phyloP scores from a whole-genome alignment of 139 green algal species.

The Chlorella sp. region DNA sequence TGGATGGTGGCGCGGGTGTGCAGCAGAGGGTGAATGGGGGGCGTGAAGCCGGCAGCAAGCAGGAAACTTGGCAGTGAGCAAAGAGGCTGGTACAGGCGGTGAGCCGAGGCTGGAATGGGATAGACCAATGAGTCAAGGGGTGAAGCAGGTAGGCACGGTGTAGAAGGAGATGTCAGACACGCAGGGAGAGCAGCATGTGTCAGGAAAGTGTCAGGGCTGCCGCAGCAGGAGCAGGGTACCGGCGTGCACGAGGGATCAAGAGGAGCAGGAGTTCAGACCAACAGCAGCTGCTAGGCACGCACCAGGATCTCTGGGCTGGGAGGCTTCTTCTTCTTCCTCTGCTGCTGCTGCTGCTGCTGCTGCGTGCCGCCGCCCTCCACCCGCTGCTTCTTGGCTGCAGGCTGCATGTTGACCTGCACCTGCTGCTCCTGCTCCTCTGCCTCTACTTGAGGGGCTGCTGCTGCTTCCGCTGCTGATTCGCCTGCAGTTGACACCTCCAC shows the following conservation, averaged over 20 bases:
- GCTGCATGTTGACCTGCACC: slow-evolving; percentile 2
- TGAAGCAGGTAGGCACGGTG: too few relatives aligned
- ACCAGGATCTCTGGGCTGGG: slow-evolving; percentile 10
- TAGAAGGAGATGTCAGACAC: background rate
- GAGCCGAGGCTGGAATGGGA: too few relatives aligned
- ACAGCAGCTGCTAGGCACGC: background rate
- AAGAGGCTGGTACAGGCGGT: background rate
- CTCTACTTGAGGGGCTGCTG: background rate
- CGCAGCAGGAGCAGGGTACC: background rate
- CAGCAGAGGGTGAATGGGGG: background rate
- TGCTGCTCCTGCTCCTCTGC: background rate
- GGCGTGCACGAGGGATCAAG: background rate
- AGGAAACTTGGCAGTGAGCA: too few relatives aligned
- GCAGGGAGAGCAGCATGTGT: background rate
- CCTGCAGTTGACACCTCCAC: background rate
- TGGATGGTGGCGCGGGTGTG: slow-evolving; percentile 39
- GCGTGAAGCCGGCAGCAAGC: background rate
- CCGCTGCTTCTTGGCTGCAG: slow-evolving; percentile 24
- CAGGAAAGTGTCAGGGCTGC: background rate
- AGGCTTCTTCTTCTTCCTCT: slow-evolving; percentile 20
- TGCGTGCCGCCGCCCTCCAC: background rate
- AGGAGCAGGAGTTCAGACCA: background rate
- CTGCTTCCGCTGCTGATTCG: background rate
- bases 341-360: slow-evolving; percentile 31
- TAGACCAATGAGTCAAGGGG: too few relatives aligned